phyloP scores from a whole-genome alignment of 306 rosid genomes.

The Vigna hirtella region DNA sequence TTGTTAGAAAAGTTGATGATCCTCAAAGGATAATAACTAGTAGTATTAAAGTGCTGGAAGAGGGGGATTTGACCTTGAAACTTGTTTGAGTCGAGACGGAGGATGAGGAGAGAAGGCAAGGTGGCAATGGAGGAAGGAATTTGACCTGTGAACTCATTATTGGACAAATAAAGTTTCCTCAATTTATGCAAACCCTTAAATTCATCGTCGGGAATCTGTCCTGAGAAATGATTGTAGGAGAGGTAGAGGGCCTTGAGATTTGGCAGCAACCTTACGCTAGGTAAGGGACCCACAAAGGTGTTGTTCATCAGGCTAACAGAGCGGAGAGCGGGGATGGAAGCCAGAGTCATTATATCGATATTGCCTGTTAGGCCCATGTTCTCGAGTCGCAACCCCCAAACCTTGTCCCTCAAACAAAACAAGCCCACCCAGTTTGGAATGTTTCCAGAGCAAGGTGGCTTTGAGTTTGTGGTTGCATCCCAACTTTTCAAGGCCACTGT shows the following conservation, averaged over 20 bases:
- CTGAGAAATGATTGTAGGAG: conserved; percentile 76
- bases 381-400: conserved; percentile 76
- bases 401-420: conserved; percentile 55
- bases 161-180: conserved; percentile 59
- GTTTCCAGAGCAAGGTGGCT: conserved; percentile 61
- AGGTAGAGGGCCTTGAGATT: conserved; percentile 61
- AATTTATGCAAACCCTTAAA: conserved; percentile 60
- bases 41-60: conserved; percentile 35
- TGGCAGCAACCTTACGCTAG: conserved; percentile 52
- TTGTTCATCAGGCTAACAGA: conserved; percentile 81
- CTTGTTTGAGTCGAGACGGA: conserved; percentile 77
- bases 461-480: conserved; percentile 54
- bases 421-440: conserved; percentile 70
- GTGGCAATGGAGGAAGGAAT: conserved; percentile 76
- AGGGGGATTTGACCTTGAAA: conserved; percentile 74
- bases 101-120: conserved; percentile 57
- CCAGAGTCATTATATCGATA: conserved; percentile 54
- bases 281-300: conserved; percentile 73
- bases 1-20: conserved; percentile 67
- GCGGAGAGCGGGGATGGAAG: conserved; percentile 50
- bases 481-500: conserved; percentile 55
- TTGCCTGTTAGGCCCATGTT: conserved; percentile 69
- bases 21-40: conserved; percentile 33
- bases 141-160: conserved; percentile 67
- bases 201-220: conserved; percentile 68